These are phyloP conservation scores for Dalbergia cochinchinensis DNA, from an alignment of 306 rosid genomes.

Conservation along the genomic window DNA sequence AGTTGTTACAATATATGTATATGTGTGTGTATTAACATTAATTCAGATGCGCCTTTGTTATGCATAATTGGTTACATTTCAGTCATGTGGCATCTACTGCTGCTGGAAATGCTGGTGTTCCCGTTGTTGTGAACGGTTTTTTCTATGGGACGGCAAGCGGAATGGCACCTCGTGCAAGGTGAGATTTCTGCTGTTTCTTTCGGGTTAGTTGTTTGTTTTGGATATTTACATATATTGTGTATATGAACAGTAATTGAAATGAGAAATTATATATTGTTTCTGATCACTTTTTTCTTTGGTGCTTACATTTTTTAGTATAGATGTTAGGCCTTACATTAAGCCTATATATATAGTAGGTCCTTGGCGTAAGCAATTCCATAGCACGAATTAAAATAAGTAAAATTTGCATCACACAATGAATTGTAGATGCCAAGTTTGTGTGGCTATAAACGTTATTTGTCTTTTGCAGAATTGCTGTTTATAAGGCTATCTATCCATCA, in stretches of 20 bases:
- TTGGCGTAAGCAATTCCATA: not conserved
- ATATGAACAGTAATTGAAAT: not conserved
- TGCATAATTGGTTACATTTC: conserved; percentile 28
- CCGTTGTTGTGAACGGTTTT: conserved; percentile 74
- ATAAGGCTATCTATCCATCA: conserved; percentile 84
- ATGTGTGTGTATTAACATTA: not conserved
- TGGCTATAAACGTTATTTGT: not conserved
- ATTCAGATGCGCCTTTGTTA: conserved; percentile 8
- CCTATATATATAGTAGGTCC: not conserved
- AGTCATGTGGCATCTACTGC: conserved; percentile 91
- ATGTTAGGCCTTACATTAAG: not conserved
- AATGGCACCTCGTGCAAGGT: conserved; percentile 91
- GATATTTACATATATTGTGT: not conserved
- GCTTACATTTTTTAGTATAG: not conserved
- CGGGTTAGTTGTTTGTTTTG: not conserved
- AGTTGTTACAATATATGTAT: not conserved
- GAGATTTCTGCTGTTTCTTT: not conserved
- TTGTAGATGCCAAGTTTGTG: not conserved
- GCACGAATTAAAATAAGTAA: not conserved
- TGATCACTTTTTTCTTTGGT: not conserved
- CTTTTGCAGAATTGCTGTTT: conserved; percentile 78
- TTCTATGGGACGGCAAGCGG: conserved; percentile 82
- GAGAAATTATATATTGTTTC: not conserved
- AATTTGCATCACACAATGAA: not conserved
- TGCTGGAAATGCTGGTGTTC: conserved; percentile 87